Percentiles rank a stretch among this genome's conserved stretches.
These are phyloP conservation scores for Zea luxurians DNA, from an alignment of 176 grass and related monocot species.

Conservation along the genomic window DNA sequence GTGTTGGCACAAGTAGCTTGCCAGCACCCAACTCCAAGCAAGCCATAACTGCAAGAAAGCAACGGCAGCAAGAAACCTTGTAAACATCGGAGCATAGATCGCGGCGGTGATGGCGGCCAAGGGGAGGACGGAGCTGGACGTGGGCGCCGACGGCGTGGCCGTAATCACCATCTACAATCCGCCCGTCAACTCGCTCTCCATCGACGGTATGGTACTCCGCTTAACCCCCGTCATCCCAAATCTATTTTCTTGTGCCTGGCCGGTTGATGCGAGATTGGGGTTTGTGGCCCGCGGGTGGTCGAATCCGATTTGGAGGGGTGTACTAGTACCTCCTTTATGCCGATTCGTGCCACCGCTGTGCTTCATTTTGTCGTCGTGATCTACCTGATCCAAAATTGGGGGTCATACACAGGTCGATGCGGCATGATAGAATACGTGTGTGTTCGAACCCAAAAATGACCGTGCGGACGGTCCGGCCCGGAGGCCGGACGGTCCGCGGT, in stretches of 20 bases:
- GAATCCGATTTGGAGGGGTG: neutral
- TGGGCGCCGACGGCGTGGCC: slow-evolving; percentile 78
- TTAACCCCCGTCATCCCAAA: neutral
- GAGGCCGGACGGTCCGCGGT: too few species aligned
- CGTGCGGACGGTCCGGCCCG: too few species aligned
- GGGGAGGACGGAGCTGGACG: slow-evolving; percentile 72
- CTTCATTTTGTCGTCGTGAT: slow-evolving; percentile 27
- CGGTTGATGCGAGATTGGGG: neutral
- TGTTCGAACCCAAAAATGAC: too few species aligned
- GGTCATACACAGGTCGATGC: neutral
- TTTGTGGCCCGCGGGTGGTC: neutral
- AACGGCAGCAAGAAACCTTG: slow-evolving; percentile 27
- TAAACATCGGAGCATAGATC: slow-evolving; percentile 12
- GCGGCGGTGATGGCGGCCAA: slow-evolving; percentile 53
- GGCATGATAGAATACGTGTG: too few species aligned
- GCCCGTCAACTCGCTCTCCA: slow-evolving; percentile 76
- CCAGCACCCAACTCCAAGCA: slow-evolving; percentile 33
- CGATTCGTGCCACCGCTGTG: neutral
- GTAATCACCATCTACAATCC: slow-evolving; percentile 89
- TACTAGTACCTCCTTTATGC: neutral
- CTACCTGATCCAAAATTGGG: slow-evolving; percentile 8
- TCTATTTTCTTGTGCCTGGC: neutral
- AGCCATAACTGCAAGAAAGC: slow-evolving; percentile 23
- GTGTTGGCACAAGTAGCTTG: slow-evolving; percentile 13
- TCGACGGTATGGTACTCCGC: slow-evolving; percentile 70